A percentile compares a stretch with the other conserved stretches of the same genome.
phyloP scores from a whole-genome alignment of 2,329 filamentous ascomycete genomes.

The Stagonosporopsis vannaccii region DNA sequence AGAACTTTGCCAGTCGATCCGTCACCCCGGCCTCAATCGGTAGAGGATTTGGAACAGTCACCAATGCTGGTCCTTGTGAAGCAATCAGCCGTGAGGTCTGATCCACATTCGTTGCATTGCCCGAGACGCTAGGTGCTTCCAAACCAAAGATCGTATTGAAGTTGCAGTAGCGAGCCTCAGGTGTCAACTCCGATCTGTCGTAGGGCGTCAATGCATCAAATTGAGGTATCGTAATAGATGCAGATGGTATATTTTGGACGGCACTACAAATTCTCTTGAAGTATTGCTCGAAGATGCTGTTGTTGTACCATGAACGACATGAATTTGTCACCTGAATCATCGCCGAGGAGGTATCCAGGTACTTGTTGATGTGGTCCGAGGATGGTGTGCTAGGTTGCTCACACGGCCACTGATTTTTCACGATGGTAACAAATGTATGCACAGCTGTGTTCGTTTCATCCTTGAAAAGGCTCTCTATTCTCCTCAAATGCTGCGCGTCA shows the following conservation, averaged over 20 bases:
- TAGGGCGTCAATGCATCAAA: not conserved
- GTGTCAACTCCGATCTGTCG: not conserved
- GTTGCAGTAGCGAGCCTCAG: conserved; percentile 7
- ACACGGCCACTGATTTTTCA: conserved; percentile 11
- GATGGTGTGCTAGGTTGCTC: not conserved
- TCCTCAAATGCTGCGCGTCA: conserved; percentile 8
- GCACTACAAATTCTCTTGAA: conserved; percentile 24
- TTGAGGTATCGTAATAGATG: not conserved
- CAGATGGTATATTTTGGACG: conserved; percentile 17
- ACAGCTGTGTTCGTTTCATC: conserved; percentile 15
- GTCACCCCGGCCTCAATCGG: not conserved
- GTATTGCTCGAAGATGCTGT: not conserved
- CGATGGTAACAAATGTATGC: conserved; percentile 13
- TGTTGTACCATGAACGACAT: not conserved
- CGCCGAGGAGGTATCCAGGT: not conserved
- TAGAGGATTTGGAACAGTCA: not conserved
- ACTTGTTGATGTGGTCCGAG: not conserved
- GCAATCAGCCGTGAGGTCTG: not conserved
- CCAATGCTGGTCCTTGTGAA: not conserved
- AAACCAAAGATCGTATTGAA: conserved; percentile 12
- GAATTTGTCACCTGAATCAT: not conserved
- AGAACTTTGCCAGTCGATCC: conserved; percentile 24
- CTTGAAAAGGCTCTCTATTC: conserved; percentile 16
- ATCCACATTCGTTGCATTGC: not conserved
- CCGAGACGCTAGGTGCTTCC: not conserved